Evolutionary conservation across 1,284 basidiomycete species (phyloP).

Genomic region (Tylopilus orsonianus): DNA sequence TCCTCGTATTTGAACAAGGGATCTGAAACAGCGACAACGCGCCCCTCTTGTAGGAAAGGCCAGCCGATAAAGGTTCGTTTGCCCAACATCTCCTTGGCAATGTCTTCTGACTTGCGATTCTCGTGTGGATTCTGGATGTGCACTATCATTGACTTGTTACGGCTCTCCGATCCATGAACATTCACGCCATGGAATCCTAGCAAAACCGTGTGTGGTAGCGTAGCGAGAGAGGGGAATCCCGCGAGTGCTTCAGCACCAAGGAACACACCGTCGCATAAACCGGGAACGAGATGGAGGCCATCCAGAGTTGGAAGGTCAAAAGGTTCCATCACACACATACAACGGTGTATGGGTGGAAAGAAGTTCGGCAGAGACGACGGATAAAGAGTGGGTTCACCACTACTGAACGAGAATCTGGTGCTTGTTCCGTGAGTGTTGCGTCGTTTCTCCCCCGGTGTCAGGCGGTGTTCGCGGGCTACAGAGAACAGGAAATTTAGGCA

Average conservation of each 20-base stretch:
- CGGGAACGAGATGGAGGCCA: constrained; percentile 83
- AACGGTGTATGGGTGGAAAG: constrained; percentile 89
- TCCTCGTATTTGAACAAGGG: constrained; percentile 86
- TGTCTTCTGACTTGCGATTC: constrained; percentile 62
- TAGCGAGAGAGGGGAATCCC: constrained; percentile 94
- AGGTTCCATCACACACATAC: constrained; percentile 73
- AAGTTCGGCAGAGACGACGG: constrained; percentile 92
- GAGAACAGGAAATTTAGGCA: constrained; percentile 5
- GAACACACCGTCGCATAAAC: constrained; percentile 86
- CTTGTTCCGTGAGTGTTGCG: constrained; percentile 84
- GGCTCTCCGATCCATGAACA: constrained; percentile 88
- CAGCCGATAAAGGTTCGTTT: constrained; percentile 82
- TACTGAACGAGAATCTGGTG: constrained; percentile 76
- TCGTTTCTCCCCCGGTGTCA: constrained; percentile 75
- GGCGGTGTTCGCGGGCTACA: constrained; percentile 70
- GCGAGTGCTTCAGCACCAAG: constrained; percentile 87
- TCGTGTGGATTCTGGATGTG: constrained; percentile 80
- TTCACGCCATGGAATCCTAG: constrained; percentile 90
- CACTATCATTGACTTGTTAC: constrained; percentile 92
- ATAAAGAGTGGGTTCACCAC: constrained; percentile 65
- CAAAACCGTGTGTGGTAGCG: constrained; percentile 76
- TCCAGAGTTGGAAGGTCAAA: constrained; percentile 89
- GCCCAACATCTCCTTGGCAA: constrained; percentile 78
- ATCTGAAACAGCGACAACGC: constrained; percentile 87
- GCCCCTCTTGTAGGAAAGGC: constrained; percentile 94